Evolutionary conservation across 1,139 yeast genomes (phyloP), one percentile per base, ranked within the genome.

Genomic region (Yamadazyma spencermartinsiae): DNA sequence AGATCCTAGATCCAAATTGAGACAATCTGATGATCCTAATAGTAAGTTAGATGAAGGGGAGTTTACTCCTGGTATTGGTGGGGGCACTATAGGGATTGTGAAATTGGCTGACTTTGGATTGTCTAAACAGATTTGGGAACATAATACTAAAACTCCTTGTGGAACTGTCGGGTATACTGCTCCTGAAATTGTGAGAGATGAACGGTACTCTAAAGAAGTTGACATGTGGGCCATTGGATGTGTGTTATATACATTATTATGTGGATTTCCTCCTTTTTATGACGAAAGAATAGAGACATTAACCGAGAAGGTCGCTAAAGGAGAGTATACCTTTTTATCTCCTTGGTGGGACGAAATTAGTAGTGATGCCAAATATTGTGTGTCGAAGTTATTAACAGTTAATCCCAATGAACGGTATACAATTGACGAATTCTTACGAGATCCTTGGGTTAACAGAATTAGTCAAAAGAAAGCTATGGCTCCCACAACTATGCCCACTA

Each of bases 321-420:
- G 83, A 28, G 79, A 77, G 44, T 78, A 70, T 56, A 72, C 79
- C 18, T 78, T 77, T 46, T 65, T 78, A 49, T 63, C 72, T 34
- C 83, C 83, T 5, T 78, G 83, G 83, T 78, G 82, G 79, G 82
- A 78, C 54, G 83, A 78, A 54, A 77, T 78, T 28, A 68, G 77
- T 17, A 53, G 56, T 19, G 80, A 62, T 12, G 82, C 82, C 24
- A 77, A 75, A 48, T 69, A 76, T 50, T 81, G 95, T 61, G 96
- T 90, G 8, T 61, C 79, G 4, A 80, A 75, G 52, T 69, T 90
- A 41, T 67, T 90, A 39, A 88, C 95, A 2, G 96, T 89, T 19
- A 88, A 89, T 56, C 96, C 96, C 1, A 63, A 68, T 12, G 70
- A 74, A 41, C 74, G 98, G 49, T 88, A 87, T 58, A 80, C 86